phyloP scores from a whole-genome alignment of 306 rosid species.

The Delonix regia region DNA sequence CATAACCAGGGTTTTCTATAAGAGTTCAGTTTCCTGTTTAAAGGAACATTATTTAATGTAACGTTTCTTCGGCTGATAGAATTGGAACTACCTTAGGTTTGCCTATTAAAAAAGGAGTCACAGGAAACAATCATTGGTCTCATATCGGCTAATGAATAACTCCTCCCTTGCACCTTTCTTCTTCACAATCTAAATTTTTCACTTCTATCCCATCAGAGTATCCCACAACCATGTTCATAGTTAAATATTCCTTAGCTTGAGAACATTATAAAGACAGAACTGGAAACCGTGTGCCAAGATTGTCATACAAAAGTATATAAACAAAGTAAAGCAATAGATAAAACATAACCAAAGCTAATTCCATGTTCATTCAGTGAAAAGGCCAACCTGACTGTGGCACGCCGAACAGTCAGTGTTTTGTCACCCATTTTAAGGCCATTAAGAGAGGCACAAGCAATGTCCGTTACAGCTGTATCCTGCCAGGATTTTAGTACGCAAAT shows the following conservation, averaged over 20 bases:
- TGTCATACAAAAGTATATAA: neutral
- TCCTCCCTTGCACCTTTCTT: neutral
- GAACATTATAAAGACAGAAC: slow-evolving; percentile 10
- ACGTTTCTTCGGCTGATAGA: neutral
- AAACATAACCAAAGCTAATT: slow-evolving; percentile 13
- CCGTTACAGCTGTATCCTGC: slow-evolving; percentile 84
- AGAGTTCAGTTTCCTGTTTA: neutral
- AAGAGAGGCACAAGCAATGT: slow-evolving; percentile 78
- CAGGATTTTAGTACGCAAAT: slow-evolving; percentile 36
- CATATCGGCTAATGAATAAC: neutral
- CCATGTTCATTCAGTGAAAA: slow-evolving; percentile 27
- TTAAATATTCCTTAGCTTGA: slow-evolving; percentile 20
- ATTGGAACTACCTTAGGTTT: slow-evolving; percentile 20
- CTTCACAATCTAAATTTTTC: slow-evolving; percentile 12
- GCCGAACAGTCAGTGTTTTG: slow-evolving; percentile 81
- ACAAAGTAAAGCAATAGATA: slow-evolving; percentile 13
- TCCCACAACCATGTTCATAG: slow-evolving; percentile 22
- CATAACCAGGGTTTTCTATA: neutral
- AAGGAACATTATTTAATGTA: neutral
- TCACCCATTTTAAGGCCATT: slow-evolving; percentile 90
- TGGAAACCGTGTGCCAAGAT: slow-evolving; percentile 7
- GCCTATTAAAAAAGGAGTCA: neutral
- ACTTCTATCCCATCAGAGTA: neutral
- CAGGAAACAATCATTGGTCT: neutral
- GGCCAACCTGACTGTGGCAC: slow-evolving; percentile 71